These are phyloP conservation scores for Boletus tylopilopsis DNA, from an alignment of 768 basidiomycete genomes.

Conservation along the genomic window DNA sequence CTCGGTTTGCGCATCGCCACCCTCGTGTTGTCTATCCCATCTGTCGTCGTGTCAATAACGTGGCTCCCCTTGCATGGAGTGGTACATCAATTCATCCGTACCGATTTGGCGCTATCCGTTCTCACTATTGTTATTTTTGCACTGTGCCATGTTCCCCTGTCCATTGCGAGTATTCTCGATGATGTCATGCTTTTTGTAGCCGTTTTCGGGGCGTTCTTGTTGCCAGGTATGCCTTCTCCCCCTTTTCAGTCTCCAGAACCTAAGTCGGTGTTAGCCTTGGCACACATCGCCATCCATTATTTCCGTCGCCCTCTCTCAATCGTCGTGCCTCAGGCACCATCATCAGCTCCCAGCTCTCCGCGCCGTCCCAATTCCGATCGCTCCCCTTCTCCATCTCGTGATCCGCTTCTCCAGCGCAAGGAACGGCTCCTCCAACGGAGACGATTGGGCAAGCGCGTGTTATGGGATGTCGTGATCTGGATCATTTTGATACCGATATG, in stretches of 20 bases:
- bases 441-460: constrained; percentile 64
- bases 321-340: constrained; percentile 56
- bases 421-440: constrained; percentile 77
- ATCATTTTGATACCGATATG: constrained; percentile 62
- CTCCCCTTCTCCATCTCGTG: constrained; percentile 36
- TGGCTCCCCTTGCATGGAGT: constrained; percentile 45
- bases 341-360: constrained; percentile 20
- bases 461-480: constrained; percentile 87
- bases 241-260: too few relatives aligned
- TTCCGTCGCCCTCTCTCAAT: constrained; percentile 83
- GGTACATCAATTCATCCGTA: constrained; percentile 34
- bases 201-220: constrained; percentile 54
- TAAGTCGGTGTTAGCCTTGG: constrained; percentile 45
- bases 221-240: constrained; percentile 45
- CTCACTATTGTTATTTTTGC: constrained; percentile 39
- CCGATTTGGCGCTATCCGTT: constrained; percentile 46
- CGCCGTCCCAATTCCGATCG: constrained; percentile 13
- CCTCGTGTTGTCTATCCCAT: constrained; percentile 57
- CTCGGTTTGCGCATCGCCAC: constrained; percentile 45
- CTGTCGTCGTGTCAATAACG: constrained; percentile 54
- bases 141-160: constrained; percentile 45
- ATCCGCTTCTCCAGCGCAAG: constrained; percentile 81
- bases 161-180: constrained; percentile 38
- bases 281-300: constrained; percentile 81
- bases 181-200: constrained; percentile 49